Evolutionary conservation across 768 basidiomycete species (phyloP).

Genomic region (Suillus luteus): DNA sequence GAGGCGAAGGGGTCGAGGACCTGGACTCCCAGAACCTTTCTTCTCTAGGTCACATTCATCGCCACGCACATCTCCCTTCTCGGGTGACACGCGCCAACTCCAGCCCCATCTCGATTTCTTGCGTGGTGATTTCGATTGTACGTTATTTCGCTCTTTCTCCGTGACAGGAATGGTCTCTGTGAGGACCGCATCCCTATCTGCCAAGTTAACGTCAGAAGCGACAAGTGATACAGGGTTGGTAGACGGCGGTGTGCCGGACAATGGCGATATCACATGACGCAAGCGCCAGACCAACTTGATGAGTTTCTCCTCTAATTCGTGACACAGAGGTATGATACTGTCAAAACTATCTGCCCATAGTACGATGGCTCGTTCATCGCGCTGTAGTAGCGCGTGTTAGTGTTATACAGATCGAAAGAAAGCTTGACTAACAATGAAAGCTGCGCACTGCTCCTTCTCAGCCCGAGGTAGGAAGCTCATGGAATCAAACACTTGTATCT

Average conservation of each 20-base stretch:
- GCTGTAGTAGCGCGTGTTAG: slow-evolving; percentile 39
- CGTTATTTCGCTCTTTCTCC: slow-evolving; percentile 16
- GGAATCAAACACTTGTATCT: slow-evolving; percentile 82
- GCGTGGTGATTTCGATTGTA: neutral
- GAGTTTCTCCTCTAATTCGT: slow-evolving; percentile 74
- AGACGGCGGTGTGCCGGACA: slow-evolving; percentile 20
- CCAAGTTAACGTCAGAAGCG: slow-evolving; percentile 55
- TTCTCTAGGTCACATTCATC: slow-evolving; percentile 55
- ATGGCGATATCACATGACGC: slow-evolving; percentile 31
- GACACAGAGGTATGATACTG: slow-evolving; percentile 67
- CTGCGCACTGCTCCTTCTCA: slow-evolving; percentile 90
- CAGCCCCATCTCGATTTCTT: slow-evolving; percentile 32
- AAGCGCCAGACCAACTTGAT: slow-evolving; percentile 79
- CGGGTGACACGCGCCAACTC: slow-evolving; percentile 46
- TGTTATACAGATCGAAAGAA: neutral
- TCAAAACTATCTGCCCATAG: slow-evolving; percentile 87
- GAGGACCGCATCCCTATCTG: slow-evolving; percentile 37
- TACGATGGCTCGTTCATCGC: slow-evolving; percentile 78
- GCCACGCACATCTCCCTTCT: slow-evolving; percentile 21
- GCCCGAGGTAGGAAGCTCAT: slow-evolving; percentile 69
- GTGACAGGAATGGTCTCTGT: slow-evolving; percentile 26
- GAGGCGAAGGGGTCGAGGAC: slow-evolving; percentile 53
- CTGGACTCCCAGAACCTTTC: slow-evolving; percentile 32
- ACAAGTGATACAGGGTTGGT: slow-evolving; percentile 44
- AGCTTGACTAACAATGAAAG: slow-evolving; percentile 68